Evolutionary conservation across 371 early-diverging fungal genomes (phyloP).

Genomic region (Mortierella sp.): DNA sequence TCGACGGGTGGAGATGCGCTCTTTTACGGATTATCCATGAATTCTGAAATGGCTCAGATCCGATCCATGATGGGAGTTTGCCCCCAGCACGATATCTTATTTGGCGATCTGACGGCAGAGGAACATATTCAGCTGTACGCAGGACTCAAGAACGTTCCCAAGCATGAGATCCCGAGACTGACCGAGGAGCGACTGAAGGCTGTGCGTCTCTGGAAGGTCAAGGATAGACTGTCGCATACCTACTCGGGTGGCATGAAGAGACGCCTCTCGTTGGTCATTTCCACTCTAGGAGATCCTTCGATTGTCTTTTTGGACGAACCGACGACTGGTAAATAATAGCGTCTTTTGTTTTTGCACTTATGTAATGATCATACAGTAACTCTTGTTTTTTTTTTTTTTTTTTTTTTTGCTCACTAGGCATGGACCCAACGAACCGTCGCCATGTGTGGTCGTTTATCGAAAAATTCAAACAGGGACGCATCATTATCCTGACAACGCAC

Average conservation of each 20-base stretch:
- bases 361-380: neutral
- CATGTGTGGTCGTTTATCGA: slow-evolving; percentile 81
- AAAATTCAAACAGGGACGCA: slow-evolving; percentile 73
- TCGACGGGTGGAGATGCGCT: slow-evolving; percentile 72
- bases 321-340: slow-evolving; percentile 61
- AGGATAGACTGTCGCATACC: slow-evolving; percentile 57
- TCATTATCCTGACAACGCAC: slow-evolving; percentile 77
- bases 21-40: slow-evolving; percentile 65
- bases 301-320: slow-evolving; percentile 85
- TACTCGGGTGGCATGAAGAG: slow-evolving; percentile 85
- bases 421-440: slow-evolving; percentile 81
- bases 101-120: slow-evolving; percentile 72
- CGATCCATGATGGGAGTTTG: slow-evolving; percentile 78
- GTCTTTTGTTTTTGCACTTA: neutral
- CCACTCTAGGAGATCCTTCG: slow-evolving; percentile 80
- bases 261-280: slow-evolving; percentile 77
- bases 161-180: slow-evolving; percentile 45
- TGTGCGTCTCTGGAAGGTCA: slow-evolving; percentile 60
- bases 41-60: slow-evolving; percentile 66
- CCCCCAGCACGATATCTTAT: slow-evolving; percentile 78
- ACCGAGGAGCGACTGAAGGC: slow-evolving; percentile 63
- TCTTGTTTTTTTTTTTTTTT: neutral
- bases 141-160: slow-evolving; percentile 71
- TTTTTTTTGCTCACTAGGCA: slow-evolving; percentile 52
- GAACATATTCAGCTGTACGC: slow-evolving; percentile 75